Base-by-base conservation (phyloP, 306 rosid genomes). In the Cucurbita ficifolia region DNA sequence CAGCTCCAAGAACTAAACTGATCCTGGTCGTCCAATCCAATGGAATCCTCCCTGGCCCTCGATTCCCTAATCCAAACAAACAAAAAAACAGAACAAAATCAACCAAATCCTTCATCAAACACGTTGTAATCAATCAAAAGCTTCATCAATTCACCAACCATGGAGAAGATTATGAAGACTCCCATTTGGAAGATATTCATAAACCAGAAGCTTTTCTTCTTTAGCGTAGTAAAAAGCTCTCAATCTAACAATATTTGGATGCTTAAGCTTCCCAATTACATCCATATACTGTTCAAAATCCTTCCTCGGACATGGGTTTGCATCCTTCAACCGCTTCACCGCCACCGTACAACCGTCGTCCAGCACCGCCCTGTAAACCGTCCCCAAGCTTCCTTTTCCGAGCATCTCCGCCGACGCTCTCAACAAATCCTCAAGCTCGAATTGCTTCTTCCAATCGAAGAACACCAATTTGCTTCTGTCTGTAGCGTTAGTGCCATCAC, bases 241-340 rank as follows among this genome's bases (percentile, higher is more conserved):
- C 36, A 95, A 87, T 74, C 77, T 88, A 38, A 95, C 96, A 33
- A 95, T 61, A 17, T 91, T 95, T 0, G 84, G 89, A 63, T 95
- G 96, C 61, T 82, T 91, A 13, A 91, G 81, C 83, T 85, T 95
- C 76, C 97, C 99, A 17, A 95, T 89, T 6, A 95, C 88, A 60
- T 95, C 99, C 99, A 95, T 91, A 24, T 95, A 95, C 87, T 91
- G 96, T 55, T 95, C 99, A 68, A 95, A 95, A 77, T 95, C 97
- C 43, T 82, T 81, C 72, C 97, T 78, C 7, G 80, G 86, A 57
- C 99, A 91, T 1, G 99, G 99, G 61, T 95, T 95, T 4, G 96
- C 91, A 59, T 95, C 99, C 69, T 91, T 91, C 7, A 95, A 79
- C 79, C 99, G 80, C 88, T 94, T 94, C 51, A 94, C 97, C 1